These are phyloP conservation scores for Talaromyces sp. DNA, from an alignment of 2,329 filamentous ascomycete genomes.

Conservation along the genomic window DNA sequence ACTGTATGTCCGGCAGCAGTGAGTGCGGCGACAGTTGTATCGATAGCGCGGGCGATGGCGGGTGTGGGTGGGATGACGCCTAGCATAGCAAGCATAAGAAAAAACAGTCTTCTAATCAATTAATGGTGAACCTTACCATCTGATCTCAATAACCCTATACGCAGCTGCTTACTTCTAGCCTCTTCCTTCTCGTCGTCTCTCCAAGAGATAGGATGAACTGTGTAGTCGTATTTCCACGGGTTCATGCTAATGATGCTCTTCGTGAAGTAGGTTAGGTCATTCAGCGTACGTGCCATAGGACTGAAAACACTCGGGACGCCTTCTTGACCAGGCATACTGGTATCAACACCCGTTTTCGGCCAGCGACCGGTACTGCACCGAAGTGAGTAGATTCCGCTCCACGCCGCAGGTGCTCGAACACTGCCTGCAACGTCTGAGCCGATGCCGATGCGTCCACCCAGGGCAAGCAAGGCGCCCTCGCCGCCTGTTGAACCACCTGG, in stretches of 20 bases:
- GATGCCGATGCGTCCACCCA: conserved; percentile 79
- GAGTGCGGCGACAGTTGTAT: conserved; percentile 66
- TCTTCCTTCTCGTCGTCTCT: conserved; percentile 58
- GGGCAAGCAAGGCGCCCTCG: conserved; percentile 75
- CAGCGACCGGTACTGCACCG: conserved; percentile 85
- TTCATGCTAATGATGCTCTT: conserved; percentile 72
- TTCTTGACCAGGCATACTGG: conserved; percentile 89
- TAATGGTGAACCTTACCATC: conserved; percentile 49
- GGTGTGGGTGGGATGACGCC: conserved; percentile 81
- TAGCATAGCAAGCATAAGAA: conserved; percentile 20
- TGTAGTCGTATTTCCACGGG: conserved; percentile 85
- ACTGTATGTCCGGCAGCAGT: conserved; percentile 71
- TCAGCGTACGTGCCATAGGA: conserved; percentile 83
- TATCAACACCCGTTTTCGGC: conserved; percentile 78
- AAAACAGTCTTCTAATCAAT: not conserved
- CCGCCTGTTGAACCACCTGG: conserved; percentile 86
- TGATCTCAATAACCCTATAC: conserved; percentile 71
- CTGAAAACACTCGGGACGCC: conserved; percentile 85
- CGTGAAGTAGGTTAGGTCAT: conserved; percentile 81
- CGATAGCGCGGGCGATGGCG: conserved; percentile 72
- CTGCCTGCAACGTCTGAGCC: conserved; percentile 89
- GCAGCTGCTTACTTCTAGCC: conserved; percentile 60
- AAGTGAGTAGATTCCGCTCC: conserved; percentile 81
- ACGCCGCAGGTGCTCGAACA: conserved; percentile 81
- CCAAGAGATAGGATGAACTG: conserved; percentile 82